Percentiles rank a stretch among this genome's conserved stretches.
Conservation (phyloP, 768 basidiomycete species). For the Naematelia encephala region DNA sequence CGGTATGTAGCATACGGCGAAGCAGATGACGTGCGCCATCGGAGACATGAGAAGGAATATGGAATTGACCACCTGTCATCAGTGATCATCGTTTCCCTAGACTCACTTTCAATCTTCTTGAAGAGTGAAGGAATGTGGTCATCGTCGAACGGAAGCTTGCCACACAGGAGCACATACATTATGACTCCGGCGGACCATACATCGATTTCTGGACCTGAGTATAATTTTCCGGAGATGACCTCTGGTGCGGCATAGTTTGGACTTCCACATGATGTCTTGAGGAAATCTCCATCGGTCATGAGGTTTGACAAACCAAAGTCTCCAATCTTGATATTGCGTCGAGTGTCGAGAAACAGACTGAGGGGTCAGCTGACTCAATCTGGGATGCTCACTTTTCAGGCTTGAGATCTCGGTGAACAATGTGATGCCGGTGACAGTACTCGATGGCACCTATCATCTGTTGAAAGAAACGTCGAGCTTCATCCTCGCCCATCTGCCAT, state of each 20-base stretch:
- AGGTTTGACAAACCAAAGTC: constrained; percentile 97
- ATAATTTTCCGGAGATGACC: constrained; percentile 90
- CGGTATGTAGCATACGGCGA: constrained; percentile 83
- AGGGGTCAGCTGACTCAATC: constrained; percentile 57
- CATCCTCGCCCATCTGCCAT: constrained; percentile 72
- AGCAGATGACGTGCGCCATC: constrained; percentile 75
- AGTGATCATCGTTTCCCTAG: neutral
- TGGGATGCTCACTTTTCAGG: constrained; percentile 71
- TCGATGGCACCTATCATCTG: constrained; percentile 97
- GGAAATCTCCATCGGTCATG: constrained; percentile 92
- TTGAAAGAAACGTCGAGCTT: constrained; percentile 92
- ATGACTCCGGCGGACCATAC: constrained; percentile 99
- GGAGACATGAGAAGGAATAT: constrained; percentile 76
- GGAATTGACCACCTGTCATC: constrained; percentile 72
- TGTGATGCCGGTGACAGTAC: constrained; percentile 92
- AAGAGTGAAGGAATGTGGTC: constrained; percentile 90
- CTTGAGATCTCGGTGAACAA: constrained; percentile 96
- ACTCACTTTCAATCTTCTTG: constrained; percentile 78
- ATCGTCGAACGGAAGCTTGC: constrained; percentile 93
- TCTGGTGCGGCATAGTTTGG: constrained; percentile 99
- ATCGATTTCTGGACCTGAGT: constrained; percentile 97
- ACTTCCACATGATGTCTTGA: constrained; percentile 95
- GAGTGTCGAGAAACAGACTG: constrained; percentile 52
- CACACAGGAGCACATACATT: constrained; percentile 95
- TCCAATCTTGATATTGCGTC: constrained; percentile 80